These are phyloP conservation scores for Suillus sp. DNA, from an alignment of 768 basidiomycete genomes.

Conservation along the genomic window DNA sequence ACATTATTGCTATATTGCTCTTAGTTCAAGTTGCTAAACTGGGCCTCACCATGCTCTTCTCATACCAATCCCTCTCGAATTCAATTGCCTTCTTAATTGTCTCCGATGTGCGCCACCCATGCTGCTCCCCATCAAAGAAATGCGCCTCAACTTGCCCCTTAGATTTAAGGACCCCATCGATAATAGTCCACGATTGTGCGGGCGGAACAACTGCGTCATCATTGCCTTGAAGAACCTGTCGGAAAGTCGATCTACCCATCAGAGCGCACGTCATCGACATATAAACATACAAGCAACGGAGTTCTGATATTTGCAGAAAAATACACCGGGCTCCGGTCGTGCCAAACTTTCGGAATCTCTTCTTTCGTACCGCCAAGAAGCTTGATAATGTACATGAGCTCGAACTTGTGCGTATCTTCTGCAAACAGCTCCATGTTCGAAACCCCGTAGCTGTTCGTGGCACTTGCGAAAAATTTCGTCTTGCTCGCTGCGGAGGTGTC, in stretches of 20 bases:
- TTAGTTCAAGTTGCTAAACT: not conserved
- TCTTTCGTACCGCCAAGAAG: slow-evolving; percentile 59
- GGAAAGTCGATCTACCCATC: slow-evolving; percentile 13
- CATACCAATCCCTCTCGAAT: slow-evolving; percentile 40
- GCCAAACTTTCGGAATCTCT: slow-evolving; percentile 59
- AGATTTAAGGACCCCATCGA: not conserved
- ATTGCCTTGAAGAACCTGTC: slow-evolving; percentile 67
- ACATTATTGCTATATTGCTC: not conserved
- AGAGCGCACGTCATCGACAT: slow-evolving; percentile 33
- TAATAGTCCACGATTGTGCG: slow-evolving; percentile 46
- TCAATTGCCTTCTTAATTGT: slow-evolving; percentile 38
- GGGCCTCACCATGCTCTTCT: slow-evolving; percentile 17
- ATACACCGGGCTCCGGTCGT: slow-evolving; percentile 61
- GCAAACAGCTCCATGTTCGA: slow-evolving; percentile 60
- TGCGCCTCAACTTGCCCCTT: slow-evolving; percentile 34
- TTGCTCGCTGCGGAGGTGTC: slow-evolving; percentile 58
- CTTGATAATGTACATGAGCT: slow-evolving; percentile 57
- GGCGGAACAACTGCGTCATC: slow-evolving; percentile 67
- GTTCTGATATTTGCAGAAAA: slow-evolving; percentile 62
- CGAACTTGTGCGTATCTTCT: slow-evolving; percentile 73
- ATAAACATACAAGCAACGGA: slow-evolving; percentile 58
- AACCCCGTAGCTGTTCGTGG: slow-evolving; percentile 68
- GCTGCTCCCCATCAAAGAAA: slow-evolving; percentile 46
- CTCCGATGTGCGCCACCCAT: slow-evolving; percentile 40
- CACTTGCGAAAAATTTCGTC: slow-evolving; percentile 59